Percentiles rank a stretch among this genome's conserved stretches.
Conservation (phyloP, 2,329 filamentous ascomycete genomes). For the Fusarium fujikuroi region DNA sequence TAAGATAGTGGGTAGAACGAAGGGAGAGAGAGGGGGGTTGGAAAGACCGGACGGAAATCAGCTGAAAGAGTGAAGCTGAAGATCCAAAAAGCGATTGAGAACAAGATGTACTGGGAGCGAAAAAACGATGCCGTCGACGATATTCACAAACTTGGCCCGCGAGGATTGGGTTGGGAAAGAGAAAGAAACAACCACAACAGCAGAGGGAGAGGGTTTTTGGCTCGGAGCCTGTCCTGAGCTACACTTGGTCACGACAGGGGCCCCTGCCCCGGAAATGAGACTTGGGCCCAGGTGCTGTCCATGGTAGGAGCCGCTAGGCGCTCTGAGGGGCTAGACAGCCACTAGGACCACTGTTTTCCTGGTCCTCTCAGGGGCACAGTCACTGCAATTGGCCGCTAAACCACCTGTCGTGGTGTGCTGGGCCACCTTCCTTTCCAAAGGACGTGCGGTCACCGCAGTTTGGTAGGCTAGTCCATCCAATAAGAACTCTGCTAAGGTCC, state of each 20-base stretch:
- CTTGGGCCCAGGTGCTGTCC: slow-evolving; percentile 25
- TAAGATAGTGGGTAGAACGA: slow-evolving; percentile 32
- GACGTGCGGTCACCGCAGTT: slow-evolving; percentile 33
- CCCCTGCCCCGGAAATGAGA: slow-evolving; percentile 40
- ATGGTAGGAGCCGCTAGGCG: slow-evolving; percentile 30
- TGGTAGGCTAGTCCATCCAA: slow-evolving; percentile 21
- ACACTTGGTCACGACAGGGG: slow-evolving; percentile 22
- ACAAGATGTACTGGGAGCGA: slow-evolving; percentile 42
- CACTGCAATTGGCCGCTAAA: slow-evolving; percentile 40
- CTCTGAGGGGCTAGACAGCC: slow-evolving; percentile 27
- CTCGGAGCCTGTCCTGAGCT: slow-evolving; percentile 21
- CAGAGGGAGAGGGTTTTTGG: slow-evolving; percentile 30
- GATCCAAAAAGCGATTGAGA: slow-evolving; percentile 44
- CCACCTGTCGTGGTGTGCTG: slow-evolving; percentile 22
- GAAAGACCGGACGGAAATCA: slow-evolving; percentile 54
- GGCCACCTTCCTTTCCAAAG: slow-evolving; percentile 20
- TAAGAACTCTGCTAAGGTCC: background rate
- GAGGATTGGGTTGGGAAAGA: slow-evolving; percentile 42
- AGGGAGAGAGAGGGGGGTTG: slow-evolving; percentile 37
- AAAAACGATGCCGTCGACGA: slow-evolving; percentile 40
- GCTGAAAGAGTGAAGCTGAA: slow-evolving; percentile 58
- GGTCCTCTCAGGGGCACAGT: slow-evolving; percentile 36
- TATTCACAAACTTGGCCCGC: slow-evolving; percentile 43
- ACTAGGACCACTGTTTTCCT: slow-evolving; percentile 34
- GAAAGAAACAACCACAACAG: slow-evolving; percentile 25